Evolutionary conservation across 2,329 filamentous ascomycete species (phyloP).

Genomic region (Trichoderma brevicompactum): DNA sequence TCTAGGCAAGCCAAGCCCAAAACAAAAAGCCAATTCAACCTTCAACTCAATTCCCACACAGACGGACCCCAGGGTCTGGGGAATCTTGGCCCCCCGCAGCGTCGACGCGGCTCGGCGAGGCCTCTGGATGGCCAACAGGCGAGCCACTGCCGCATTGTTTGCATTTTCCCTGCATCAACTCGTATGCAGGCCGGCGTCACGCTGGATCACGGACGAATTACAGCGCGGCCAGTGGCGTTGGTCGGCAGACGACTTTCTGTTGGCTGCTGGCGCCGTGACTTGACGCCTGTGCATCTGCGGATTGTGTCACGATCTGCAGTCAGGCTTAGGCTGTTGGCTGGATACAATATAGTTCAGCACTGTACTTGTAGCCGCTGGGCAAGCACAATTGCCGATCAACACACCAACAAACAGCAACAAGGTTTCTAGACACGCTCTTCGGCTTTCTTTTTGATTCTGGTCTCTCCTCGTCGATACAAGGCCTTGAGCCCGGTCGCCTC

Average conservation of each 20-base stretch:
- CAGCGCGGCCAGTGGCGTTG: conserved; percentile 2
- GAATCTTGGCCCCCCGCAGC: no score
- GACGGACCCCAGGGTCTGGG: no score
- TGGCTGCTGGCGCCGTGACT: conserved; percentile 11
- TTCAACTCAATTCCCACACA: no score
- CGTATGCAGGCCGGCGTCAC: conserved; percentile 18
- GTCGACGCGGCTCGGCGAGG: no score
- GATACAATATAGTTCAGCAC: neutral
- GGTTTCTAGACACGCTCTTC: neutral
- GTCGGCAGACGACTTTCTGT: conserved; percentile 12
- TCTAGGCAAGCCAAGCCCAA: no score
- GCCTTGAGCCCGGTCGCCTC: conserved; percentile 3
- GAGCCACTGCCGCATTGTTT: conserved; percentile 24
- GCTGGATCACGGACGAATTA: neutral
- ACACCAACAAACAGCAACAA: neutral
- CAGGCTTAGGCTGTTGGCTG: no score
- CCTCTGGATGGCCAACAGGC: neutral
- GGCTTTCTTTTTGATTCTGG: neutral
- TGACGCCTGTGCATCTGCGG: conserved; percentile 14
- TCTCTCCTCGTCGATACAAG: no score
- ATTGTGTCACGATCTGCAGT: conserved; percentile 27
- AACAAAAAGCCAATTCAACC: no score
- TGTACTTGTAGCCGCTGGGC: neutral
- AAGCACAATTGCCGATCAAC: neutral
- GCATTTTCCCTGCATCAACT: conserved; percentile 12